phyloP scores from a whole-genome alignment of 441 rosid species.

The Melastoma candidum region DNA sequence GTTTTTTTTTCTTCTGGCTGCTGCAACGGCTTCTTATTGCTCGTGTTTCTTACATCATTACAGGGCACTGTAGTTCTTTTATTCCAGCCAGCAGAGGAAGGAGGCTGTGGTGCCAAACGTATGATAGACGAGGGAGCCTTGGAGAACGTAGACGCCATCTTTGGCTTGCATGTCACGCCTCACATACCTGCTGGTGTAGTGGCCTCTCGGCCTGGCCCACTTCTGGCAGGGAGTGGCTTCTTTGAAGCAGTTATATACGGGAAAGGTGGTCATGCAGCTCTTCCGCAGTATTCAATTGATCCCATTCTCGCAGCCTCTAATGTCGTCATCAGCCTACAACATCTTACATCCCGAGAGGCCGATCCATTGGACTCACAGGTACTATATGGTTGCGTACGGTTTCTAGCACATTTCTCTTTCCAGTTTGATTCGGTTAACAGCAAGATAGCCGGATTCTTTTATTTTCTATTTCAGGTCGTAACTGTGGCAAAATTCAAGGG shows the following conservation, averaged over 20 bases:
- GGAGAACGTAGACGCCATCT: slow-evolving; percentile 62
- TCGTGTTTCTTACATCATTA: slow-evolving; percentile 6
- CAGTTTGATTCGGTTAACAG: not conserved
- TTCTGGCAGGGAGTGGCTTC: slow-evolving; percentile 86
- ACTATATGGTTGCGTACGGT: not conserved
- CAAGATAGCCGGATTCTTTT: not conserved
- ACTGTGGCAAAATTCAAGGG: slow-evolving; percentile 79
- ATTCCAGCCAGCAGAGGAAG: slow-evolving; percentile 99
- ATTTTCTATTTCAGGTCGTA: slow-evolving; percentile 39
- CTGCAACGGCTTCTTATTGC: not conserved
- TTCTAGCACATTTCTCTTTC: not conserved
- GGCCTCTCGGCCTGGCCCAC: slow-evolving; percentile 65
- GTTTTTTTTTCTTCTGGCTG: too few species aligned
- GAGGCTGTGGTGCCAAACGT: slow-evolving; percentile 78
- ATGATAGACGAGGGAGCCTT: slow-evolving; percentile 55
- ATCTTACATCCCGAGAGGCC: slow-evolving; percentile 88
- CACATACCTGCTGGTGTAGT: slow-evolving; percentile 45
- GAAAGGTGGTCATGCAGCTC: slow-evolving; percentile 90
- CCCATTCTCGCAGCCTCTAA: slow-evolving; percentile 95
- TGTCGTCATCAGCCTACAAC: slow-evolving; percentile 78
- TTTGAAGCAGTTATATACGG: slow-evolving; percentile 88
- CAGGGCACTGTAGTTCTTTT: slow-evolving; percentile 79
- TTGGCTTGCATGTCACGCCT: slow-evolving; percentile 64
- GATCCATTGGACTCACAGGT: slow-evolving; percentile 97
- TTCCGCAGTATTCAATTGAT: slow-evolving; percentile 83